Base-by-base conservation (phyloP, 768 basidiomycete species). In the Lactarius tabidus region DNA sequence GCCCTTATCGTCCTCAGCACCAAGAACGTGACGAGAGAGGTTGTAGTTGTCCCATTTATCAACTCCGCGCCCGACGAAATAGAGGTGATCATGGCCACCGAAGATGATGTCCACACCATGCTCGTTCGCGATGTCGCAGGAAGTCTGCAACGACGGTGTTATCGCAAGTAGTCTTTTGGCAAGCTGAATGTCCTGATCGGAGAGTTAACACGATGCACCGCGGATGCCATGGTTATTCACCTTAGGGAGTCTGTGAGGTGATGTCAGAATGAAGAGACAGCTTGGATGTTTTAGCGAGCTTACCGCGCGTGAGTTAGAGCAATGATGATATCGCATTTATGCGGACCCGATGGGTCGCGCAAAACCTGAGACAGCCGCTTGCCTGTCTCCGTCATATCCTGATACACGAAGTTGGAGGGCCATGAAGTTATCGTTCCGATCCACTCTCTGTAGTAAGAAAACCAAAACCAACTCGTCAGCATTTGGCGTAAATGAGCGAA, bases 21-120 rank as follows among this genome's bases (percentile, higher is more conserved):
- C 93, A 18, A 88, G 80, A 33, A 83, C 80, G 4, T 78, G 73
- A 52, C 80, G 69, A 3, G 74, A 76, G 23, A 79, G 72, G 67
- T 92, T 83, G 65, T 85, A 88, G 60, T 80, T 82, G 31, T 89
- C 84, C 90, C 90, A 93, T 6, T 77, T 73, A 45, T 77, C 80
- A 18, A 85, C 82, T 12, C 89, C 91, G 69, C 81, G 84, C 39
- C 87, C 84, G 48, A 84, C 81, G 72, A 84, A 93, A 76, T 91
- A 93, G 3, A 89, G 77, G 67, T 96, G 94, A 72, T 96, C 94
- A 70, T 96, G 94, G 2, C 94, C 94, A 5, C 94, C 94, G 2
- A 95, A 81, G 45, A 95, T 75, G 29, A 95, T 75, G 71, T 95
- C 94, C 2, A 88, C 88, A 7, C 94, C 94, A 67, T 96, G 93